Percentiles rank a stretch among this genome's conserved stretches.
Evolutionary conservation across 2,329 filamentous ascomycete species (phyloP).

Genomic region (Nemania sp.): DNA sequence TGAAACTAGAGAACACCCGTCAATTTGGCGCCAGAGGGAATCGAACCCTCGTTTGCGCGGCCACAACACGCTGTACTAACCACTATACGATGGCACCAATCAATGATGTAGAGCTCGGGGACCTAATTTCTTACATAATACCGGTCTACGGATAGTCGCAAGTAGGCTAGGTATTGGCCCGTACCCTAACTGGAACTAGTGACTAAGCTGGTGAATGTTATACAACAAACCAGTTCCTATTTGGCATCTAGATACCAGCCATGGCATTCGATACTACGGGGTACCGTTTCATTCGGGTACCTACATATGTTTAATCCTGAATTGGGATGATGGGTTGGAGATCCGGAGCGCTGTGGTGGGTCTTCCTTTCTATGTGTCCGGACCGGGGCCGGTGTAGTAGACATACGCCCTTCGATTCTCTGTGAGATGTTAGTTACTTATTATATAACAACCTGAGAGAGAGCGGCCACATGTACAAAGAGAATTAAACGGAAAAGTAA

Average conservation of each 20-base stretch:
- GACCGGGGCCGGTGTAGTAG: background rate
- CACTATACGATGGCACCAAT: slow-evolving; percentile 24
- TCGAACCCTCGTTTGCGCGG: slow-evolving; percentile 21
- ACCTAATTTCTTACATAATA: background rate
- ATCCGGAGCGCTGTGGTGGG: background rate
- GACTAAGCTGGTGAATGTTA: too few species aligned
- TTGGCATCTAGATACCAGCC: background rate
- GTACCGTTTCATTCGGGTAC: background rate
- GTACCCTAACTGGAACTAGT: background rate
- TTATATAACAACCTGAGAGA: too few species aligned
- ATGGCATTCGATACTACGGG: background rate
- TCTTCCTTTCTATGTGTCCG: background rate
- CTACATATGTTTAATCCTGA: background rate
- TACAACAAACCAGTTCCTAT: background rate
- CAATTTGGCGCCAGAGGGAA: slow-evolving; percentile 1
- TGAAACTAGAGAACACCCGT: too few species aligned
- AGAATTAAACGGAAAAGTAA: too few species aligned
- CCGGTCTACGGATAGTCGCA: background rate
- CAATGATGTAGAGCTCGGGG: background rate
- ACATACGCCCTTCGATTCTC: too few species aligned
- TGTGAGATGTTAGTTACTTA: too few species aligned
- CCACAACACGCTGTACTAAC: slow-evolving; percentile 28
- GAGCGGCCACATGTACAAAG: too few species aligned
- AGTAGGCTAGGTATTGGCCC: background rate
- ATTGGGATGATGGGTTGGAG: background rate